Evolutionary conservation across 805 yeast genomes (phyloP).

Genomic region (Candida awuae): DNA sequence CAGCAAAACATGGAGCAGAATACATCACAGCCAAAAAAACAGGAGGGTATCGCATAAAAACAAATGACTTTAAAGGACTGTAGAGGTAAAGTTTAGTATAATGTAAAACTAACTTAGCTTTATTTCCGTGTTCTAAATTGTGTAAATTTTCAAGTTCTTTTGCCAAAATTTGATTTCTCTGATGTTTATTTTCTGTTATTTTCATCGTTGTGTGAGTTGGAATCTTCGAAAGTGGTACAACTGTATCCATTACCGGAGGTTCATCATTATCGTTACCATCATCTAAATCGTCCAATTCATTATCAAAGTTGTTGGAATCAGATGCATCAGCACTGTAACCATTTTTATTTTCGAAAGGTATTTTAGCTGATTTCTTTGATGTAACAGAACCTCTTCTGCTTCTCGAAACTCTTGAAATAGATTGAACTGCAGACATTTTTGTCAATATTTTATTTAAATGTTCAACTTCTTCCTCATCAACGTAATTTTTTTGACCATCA

Average conservation of each 20-base stretch:
- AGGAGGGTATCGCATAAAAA: conserved; percentile 63
- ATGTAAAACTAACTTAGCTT: conserved; percentile 19
- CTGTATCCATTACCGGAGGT: conserved; percentile 31
- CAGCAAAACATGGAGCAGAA: conserved; percentile 65
- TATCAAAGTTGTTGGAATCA: not conserved
- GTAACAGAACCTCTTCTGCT: not conserved
- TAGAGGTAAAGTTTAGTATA: conserved; percentile 40
- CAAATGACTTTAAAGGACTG: conserved; percentile 55
- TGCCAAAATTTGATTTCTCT: conserved; percentile 14
- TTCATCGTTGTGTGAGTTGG: conserved; percentile 16
- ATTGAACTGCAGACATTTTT: conserved; percentile 25
- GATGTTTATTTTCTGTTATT: conserved; percentile 15
- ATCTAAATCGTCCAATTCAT: not conserved
- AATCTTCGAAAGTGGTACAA: conserved; percentile 29
- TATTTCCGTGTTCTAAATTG: conserved; percentile 14
- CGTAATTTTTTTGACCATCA: not conserved
- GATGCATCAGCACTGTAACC: not conserved
- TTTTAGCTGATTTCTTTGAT: not conserved
- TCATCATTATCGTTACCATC: conserved; percentile 23
- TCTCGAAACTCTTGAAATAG: conserved; percentile 6
- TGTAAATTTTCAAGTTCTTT: conserved; percentile 17
- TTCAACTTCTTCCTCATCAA: conserved; percentile 17
- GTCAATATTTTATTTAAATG: conserved; percentile 30
- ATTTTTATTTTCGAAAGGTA: not conserved
- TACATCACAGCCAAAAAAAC: conserved; percentile 57